phyloP scores from a whole-genome alignment of 2,329 filamentous ascomycete genomes.

The Phyllosticta capitalensis region DNA sequence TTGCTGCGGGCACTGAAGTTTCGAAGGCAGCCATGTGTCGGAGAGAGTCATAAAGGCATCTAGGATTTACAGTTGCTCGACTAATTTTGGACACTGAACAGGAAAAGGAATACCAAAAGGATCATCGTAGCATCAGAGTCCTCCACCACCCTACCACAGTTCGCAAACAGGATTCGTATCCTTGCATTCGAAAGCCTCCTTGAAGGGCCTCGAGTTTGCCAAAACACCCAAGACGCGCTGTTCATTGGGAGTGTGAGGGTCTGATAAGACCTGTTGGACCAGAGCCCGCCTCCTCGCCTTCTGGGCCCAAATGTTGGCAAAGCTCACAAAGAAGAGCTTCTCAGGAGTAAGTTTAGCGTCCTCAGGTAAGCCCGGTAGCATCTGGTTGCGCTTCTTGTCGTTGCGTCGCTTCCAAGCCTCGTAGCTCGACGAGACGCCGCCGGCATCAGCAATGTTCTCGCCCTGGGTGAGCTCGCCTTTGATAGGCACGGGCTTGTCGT shows the following conservation, averaged over 20 bases:
- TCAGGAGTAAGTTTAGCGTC: slow-evolving; percentile 48
- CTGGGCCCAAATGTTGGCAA: slow-evolving; percentile 57
- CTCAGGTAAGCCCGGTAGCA: slow-evolving; percentile 8
- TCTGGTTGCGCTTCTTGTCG: slow-evolving; percentile 36
- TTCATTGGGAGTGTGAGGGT: slow-evolving; percentile 56
- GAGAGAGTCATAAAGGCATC: no score
- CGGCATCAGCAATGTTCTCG: slow-evolving; percentile 65
- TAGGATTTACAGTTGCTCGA: no score
- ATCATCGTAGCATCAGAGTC: background rate
- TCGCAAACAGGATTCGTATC: slow-evolving; percentile 58
- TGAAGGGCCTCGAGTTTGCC: slow-evolving; percentile 58
- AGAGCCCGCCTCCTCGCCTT: slow-evolving; percentile 52
- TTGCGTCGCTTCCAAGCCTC: slow-evolving; percentile 55
- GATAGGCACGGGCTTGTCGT: slow-evolving; percentile 50
- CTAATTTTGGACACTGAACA: no score
- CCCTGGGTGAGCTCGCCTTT: slow-evolving; percentile 55
- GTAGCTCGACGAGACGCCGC: slow-evolving; percentile 54
- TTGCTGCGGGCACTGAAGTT: no score
- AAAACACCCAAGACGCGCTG: slow-evolving; percentile 52
- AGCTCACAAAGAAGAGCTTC: slow-evolving; percentile 61
- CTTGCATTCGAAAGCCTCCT: slow-evolving; percentile 57
- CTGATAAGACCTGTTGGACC: slow-evolving; percentile 48
- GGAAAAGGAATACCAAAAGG: background rate
- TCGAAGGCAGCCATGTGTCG: no score
- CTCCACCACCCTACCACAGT: slow-evolving; percentile 47